phyloP scores from a whole-genome alignment of 768 basidiomycete species.

The Boletus reticuloceps region DNA sequence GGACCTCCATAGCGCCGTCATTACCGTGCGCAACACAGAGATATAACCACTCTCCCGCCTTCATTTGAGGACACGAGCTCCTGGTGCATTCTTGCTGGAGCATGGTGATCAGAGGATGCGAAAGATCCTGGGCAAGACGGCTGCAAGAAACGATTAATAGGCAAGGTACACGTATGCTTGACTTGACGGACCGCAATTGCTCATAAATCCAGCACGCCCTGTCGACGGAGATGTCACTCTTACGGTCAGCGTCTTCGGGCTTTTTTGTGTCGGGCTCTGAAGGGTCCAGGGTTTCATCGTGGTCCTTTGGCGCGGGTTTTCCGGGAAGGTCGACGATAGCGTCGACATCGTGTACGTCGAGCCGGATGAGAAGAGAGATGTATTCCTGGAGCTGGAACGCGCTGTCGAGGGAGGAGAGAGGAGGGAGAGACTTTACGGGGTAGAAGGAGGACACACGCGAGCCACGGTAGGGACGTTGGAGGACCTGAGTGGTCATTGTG shows the following conservation, averaged over 20 bases:
- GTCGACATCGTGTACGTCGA: slow-evolving; percentile 87
- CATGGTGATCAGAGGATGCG: slow-evolving; percentile 80
- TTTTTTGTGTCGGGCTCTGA: slow-evolving; percentile 32
- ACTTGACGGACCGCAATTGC: slow-evolving; percentile 46
- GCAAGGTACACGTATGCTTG: background rate
- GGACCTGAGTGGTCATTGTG: slow-evolving; percentile 22
- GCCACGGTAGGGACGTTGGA: slow-evolving; percentile 71
- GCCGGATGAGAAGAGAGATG: slow-evolving; percentile 81
- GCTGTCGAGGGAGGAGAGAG: slow-evolving; percentile 75
- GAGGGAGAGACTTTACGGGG: slow-evolving; percentile 67
- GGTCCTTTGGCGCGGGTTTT: slow-evolving; percentile 30
- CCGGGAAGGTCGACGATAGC: slow-evolving; percentile 76
- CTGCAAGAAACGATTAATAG: slow-evolving; percentile 36
- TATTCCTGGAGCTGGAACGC: slow-evolving; percentile 96
- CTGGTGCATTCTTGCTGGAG: slow-evolving; percentile 87
- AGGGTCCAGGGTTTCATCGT: slow-evolving; percentile 21
- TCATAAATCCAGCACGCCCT: slow-evolving; percentile 85
- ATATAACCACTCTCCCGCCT: slow-evolving; percentile 98
- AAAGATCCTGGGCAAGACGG: slow-evolving; percentile 84
- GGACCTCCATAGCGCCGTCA: slow-evolving; percentile 82
- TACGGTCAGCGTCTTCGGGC: slow-evolving; percentile 29
- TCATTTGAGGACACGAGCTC: slow-evolving; percentile 92
- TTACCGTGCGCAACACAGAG: slow-evolving; percentile 93
- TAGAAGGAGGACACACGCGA: slow-evolving; percentile 80
- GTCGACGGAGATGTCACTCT: slow-evolving; percentile 62